Conservation (phyloP, 225 moss, liverwort and hornwort species). For the Pseudisothecium myosuroides region DNA sequence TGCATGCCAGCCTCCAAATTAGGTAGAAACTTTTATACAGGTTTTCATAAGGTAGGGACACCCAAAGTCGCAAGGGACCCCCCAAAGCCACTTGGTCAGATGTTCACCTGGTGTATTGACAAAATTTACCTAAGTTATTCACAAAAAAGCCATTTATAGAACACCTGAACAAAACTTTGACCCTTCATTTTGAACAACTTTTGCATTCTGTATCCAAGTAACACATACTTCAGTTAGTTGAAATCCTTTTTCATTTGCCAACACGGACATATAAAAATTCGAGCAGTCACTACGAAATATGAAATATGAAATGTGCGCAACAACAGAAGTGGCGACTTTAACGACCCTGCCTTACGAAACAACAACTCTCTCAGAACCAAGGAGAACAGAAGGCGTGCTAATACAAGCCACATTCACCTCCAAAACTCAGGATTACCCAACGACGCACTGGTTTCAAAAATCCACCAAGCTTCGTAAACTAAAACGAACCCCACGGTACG, state of each 20-base stretch:
- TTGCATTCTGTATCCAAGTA: background rate
- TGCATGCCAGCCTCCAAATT: slow-evolving; percentile 4
- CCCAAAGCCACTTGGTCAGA: background rate
- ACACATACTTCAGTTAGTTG: background rate
- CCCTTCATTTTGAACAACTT: background rate
- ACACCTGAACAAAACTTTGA: background rate
- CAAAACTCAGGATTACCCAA: background rate
- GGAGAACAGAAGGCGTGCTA: background rate
- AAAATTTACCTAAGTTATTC: background rate
- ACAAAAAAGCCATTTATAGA: background rate
- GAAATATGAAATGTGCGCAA: background rate
- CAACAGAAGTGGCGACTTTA: background rate
- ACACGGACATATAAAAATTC: background rate
- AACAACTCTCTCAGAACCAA: background rate
- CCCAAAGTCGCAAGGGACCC: background rate
- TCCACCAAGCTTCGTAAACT: background rate
- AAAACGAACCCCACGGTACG: background rate
- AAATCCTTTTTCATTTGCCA: background rate
- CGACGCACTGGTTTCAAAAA: background rate
- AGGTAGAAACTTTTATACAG: background rate
- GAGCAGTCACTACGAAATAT: background rate
- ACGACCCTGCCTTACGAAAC: background rate
- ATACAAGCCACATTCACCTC: background rate
- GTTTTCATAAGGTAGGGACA: background rate
- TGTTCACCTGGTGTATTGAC: background rate